Evolutionary conservation across 371 early-diverging fungal genomes (phyloP).

Genomic region (Mortierella sp.): DNA sequence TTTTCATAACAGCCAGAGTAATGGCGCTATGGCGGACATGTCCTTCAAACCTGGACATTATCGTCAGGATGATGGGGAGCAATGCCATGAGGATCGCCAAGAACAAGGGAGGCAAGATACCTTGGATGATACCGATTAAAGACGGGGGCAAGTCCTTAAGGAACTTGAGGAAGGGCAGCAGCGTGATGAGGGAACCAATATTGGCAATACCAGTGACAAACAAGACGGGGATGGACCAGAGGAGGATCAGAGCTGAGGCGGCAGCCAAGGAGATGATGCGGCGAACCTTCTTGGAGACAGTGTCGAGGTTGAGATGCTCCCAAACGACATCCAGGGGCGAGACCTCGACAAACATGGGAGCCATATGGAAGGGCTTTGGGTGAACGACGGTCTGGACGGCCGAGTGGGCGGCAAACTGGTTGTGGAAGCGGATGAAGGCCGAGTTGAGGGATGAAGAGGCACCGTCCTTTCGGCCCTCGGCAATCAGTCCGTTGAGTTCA

Average conservation of each 20-base stretch:
- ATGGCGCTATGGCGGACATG: slow-evolving; percentile 74
- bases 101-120: slow-evolving; percentile 82
- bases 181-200: slow-evolving; percentile 38
- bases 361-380: slow-evolving; percentile 77
- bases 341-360: slow-evolving; percentile 74
- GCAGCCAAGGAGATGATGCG: slow-evolving; percentile 62
- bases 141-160: slow-evolving; percentile 48
- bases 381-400: slow-evolving; percentile 82
- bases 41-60: slow-evolving; percentile 78
- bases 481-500: slow-evolving; percentile 68
- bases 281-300: slow-evolving; percentile 70
- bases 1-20: slow-evolving; percentile 66
- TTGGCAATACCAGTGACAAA: slow-evolving; percentile 75
- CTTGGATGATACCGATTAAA: slow-evolving; percentile 78
- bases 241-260: slow-evolving; percentile 70
- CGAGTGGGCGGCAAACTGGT: slow-evolving; percentile 86
- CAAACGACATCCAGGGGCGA: slow-evolving; percentile 86
- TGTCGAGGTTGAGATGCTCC: slow-evolving; percentile 80
- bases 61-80: slow-evolving; percentile 78
- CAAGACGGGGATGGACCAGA: slow-evolving; percentile 80
- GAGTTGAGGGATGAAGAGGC: slow-evolving; percentile 63
- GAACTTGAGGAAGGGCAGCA: slow-evolving; percentile 58
- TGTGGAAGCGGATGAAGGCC: slow-evolving; percentile 87
- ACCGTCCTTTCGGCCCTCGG: slow-evolving; percentile 49
- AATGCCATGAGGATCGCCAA: slow-evolving; percentile 79